Base-by-base conservation (phyloP, 1,284 basidiomycete species). In the Trichosporon asahii region DNA sequence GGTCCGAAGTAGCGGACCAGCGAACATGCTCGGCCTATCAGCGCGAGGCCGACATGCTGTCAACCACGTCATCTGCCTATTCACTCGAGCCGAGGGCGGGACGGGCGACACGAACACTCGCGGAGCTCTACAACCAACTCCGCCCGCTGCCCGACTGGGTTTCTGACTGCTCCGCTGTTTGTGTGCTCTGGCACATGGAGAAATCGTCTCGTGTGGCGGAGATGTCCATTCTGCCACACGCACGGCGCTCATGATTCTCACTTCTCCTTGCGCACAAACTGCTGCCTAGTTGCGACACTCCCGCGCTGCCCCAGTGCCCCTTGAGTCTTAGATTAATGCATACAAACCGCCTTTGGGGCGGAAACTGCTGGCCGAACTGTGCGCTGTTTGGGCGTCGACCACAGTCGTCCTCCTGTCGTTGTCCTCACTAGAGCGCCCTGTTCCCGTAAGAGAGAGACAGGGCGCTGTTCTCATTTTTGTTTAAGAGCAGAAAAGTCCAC, bases 321-420 rank as follows among this genome's bases (percentile, higher is more conserved):
- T 27, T 33, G 44, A 49, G 23, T 33, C 40, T 27, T 53, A 61
- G 57, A 49, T 64, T 68, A 68, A 68, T 68, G 67, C 67, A 68
- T 68, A 68, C 67, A 68, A 68, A 33, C 67, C 61, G 61, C 57
- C 63, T n/a, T n/a, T 68, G 29, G 23, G 31, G 60, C 67, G 67
- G 67, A 31, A 31, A 68, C 67, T 68, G 60, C 67, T 53, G 67
- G 37, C 63, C n/a, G n/a, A 37, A 61, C 57, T 29, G 27, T 31
- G 21, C 11, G 11, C 31, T 53, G 23, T 53, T n/a, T n/a, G n/a
- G n/a, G 49, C 53, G 66, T 40, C 66, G 66, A 29, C 18, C 60
- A 40, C 63, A 25, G 44, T 35, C 31, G 27, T 53, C 27, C 64
- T 44, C 49, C 6, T 53, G 21, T 53, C 49, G 7, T 53, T 25